phyloP scores from a whole-genome alignment of 345 rosid genomes.

The Kernera saxatilis region DNA sequence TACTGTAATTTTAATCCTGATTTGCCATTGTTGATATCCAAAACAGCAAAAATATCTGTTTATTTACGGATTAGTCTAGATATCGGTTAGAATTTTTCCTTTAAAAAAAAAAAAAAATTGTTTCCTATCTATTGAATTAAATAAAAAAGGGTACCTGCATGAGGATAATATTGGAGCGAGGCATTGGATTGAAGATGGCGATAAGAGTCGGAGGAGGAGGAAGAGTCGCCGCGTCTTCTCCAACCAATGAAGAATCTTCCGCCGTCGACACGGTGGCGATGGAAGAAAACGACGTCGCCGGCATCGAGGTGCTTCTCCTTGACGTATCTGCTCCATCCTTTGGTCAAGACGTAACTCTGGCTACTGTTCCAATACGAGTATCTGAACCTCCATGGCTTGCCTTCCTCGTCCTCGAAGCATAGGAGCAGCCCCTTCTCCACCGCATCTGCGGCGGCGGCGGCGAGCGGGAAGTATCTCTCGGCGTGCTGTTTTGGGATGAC shows the following conservation, averaged over 20 bases:
- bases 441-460: slow-evolving; percentile 40
- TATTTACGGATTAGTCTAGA: background rate
- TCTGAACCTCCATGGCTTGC: slow-evolving; percentile 76
- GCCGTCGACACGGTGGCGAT: slow-evolving; percentile 48
- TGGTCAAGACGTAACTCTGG: slow-evolving; percentile 84
- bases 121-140: background rate
- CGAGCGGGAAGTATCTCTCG: slow-evolving; percentile 71
- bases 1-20: background rate
- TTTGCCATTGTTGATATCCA: background rate
- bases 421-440: slow-evolving; percentile 44
- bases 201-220: slow-evolving; percentile 26
- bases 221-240: slow-evolving; percentile 45
- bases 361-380: slow-evolving; percentile 84
- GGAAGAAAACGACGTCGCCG: slow-evolving; percentile 66
- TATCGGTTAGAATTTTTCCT: no score
- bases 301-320: slow-evolving; percentile 83
- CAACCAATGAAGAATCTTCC: slow-evolving; percentile 69
- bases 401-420: slow-evolving; percentile 83
- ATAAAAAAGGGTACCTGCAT: slow-evolving; percentile 46
- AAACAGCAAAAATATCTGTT: background rate
- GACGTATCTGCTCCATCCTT: slow-evolving; percentile 90
- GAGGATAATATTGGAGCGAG: slow-evolving; percentile 36
- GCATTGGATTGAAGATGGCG: slow-evolving; percentile 34
- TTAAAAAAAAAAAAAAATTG: background rate
- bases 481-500: slow-evolving; percentile 93